A percentile compares a stretch with the other conserved stretches of the same genome.
Evolutionary conservation across 1,139 yeast species (phyloP).

Genomic region (Geotrichum macrosporum): DNA sequence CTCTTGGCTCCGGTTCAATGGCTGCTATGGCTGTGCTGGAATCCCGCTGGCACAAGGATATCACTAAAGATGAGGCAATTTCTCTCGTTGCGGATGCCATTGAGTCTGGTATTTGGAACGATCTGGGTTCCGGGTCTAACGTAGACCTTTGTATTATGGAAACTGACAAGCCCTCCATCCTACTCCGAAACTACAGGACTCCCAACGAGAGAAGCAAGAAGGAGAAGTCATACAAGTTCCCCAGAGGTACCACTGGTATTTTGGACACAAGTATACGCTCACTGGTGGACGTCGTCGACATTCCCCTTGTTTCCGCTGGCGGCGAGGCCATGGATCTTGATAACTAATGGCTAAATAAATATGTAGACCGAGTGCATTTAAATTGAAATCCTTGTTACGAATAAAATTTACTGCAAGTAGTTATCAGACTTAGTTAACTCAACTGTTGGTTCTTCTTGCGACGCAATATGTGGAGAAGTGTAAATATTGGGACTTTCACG

Average conservation of each 20-base stretch:
- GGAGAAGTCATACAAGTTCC: slow-evolving; percentile 75
- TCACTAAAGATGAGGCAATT: slow-evolving; percentile 84
- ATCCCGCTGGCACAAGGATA: slow-evolving; percentile 72
- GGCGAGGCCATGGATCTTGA: slow-evolving; percentile 70
- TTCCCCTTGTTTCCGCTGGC: slow-evolving; percentile 40
- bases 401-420: too few species aligned
- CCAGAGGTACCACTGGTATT: slow-evolving; percentile 88
- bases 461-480: too few species aligned
- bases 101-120: slow-evolving; percentile 98
- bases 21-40: slow-evolving; percentile 99
- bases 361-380: too few species aligned
- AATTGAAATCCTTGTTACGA: too few species aligned
- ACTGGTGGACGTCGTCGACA: slow-evolving; percentile 68
- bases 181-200: slow-evolving; percentile 79
- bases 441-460: too few species aligned
- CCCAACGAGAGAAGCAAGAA: slow-evolving; percentile 85
- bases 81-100: slow-evolving; percentile 87
- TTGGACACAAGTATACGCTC: slow-evolving; percentile 59
- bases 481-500: too few species aligned
- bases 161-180: slow-evolving; percentile 68
- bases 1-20: slow-evolving; percentile 95
- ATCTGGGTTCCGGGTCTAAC: slow-evolving; percentile 96
- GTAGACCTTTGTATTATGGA: slow-evolving; percentile 98
- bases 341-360: slow-evolving; percentile 38
- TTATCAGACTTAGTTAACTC: too few species aligned